Percentiles rank a stretch among this genome's conserved stretches.
Conservation (phyloP, 2,329 filamentous ascomycete species). For the Endocalyx cinctus region DNA sequence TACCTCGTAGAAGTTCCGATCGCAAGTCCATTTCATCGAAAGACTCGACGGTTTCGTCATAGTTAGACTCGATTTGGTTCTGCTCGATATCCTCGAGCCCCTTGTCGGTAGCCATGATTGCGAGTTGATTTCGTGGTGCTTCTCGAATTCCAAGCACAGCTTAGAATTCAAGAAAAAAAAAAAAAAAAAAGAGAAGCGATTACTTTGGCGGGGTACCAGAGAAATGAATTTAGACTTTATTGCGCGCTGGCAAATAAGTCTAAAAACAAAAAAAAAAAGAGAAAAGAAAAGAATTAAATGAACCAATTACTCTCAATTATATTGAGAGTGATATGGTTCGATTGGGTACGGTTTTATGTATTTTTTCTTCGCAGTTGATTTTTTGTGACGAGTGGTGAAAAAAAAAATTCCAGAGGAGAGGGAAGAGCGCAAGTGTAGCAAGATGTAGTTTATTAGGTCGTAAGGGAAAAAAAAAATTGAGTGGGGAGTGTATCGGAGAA, state of each 20-base stretch:
- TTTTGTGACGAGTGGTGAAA: constrained; percentile 14
- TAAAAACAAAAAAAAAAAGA: constrained; percentile 18
- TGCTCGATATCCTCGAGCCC: constrained; percentile 77
- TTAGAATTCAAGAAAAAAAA: constrained; percentile 63
- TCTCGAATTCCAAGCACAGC: constrained; percentile 73
- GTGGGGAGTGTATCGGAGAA: constrained; percentile 25
- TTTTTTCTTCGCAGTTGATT: constrained; percentile 13
- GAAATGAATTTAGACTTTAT: constrained; percentile 16
- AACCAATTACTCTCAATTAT: constrained; percentile 21
- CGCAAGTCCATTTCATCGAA: constrained; percentile 99
- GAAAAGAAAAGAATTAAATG: constrained; percentile 16
- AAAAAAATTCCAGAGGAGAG: constrained; percentile 18
- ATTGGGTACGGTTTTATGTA: constrained; percentile 7
- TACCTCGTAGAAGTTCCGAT: constrained; percentile 91
- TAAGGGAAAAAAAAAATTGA: constrained; percentile 31
- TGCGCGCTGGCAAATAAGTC: constrained; percentile 23
- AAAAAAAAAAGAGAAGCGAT: constrained; percentile 22
- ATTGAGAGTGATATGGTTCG: constrained; percentile 21
- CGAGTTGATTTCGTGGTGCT: constrained; percentile 49
- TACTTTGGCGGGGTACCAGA: constrained; percentile 33
- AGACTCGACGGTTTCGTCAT: constrained; percentile 98
- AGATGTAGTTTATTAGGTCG: too few species aligned
- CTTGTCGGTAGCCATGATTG: constrained; percentile 98
- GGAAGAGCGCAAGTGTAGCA: constrained; percentile 19
- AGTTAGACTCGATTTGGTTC: constrained; percentile 99